Evolutionary conservation across 306 rosid species (phyloP).

Genomic region (Cajanus cajan): DNA sequence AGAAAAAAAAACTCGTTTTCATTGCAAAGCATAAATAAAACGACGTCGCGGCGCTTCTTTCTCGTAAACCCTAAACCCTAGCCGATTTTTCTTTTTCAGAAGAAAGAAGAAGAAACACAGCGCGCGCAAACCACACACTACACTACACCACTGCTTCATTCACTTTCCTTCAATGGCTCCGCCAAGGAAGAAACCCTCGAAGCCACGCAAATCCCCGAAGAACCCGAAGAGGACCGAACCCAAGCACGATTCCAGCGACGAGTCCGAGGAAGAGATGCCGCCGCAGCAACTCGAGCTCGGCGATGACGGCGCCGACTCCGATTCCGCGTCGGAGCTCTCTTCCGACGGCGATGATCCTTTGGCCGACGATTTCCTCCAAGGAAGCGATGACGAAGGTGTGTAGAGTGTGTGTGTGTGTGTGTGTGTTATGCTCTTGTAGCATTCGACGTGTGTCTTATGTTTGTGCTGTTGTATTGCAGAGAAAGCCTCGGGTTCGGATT

Average conservation of each 20-base stretch:
- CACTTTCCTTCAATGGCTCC: constrained; percentile 35
- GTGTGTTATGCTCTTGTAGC: neutral
- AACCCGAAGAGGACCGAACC: constrained; percentile 45
- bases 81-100: neutral
- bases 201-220: constrained; percentile 23
- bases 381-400: constrained; percentile 67
- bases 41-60: neutral
- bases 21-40: neutral
- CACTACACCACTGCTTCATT: neutral
- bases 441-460: neutral
- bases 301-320: constrained; percentile 40
- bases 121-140: neutral
- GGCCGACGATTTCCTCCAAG: constrained; percentile 66
- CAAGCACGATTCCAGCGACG: constrained; percentile 40
- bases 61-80: constrained; percentile 40
- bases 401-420: constrained; percentile 31
- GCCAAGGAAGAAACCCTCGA: constrained; percentile 14
- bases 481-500: constrained; percentile 38
- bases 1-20: no score
- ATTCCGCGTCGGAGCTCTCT: constrained; percentile 58
- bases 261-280: constrained; percentile 46
- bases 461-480: constrained; percentile 29
- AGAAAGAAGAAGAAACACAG: neutral
- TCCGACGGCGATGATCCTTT: constrained; percentile 68
- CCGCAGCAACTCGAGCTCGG: constrained; percentile 24